Conservation (phyloP, 441 rosid species). For the Adansonia madagascariensis region DNA sequence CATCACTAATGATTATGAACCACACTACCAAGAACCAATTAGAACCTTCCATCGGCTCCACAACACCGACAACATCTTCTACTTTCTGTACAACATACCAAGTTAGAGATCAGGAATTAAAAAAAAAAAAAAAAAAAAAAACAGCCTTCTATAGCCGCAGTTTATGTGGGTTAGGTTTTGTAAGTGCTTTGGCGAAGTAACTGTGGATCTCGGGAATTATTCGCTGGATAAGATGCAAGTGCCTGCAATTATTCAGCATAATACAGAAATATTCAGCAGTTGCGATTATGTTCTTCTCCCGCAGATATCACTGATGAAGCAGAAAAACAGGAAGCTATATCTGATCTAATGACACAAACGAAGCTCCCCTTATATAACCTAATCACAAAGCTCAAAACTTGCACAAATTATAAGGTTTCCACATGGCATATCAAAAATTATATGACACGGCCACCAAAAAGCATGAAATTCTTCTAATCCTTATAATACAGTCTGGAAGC, state of each 20-base stretch:
- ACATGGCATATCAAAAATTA: too few species aligned
- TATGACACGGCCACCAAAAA: too few species aligned
- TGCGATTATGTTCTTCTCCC: background rate
- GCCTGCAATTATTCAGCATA: conserved; percentile 52
- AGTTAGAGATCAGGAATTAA: conserved; percentile 52
- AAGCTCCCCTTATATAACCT: background rate
- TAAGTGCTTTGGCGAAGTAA: conserved; percentile 76
- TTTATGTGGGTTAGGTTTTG: conserved; percentile 67
- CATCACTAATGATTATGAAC: conserved; percentile 36
- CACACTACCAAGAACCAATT: conserved; percentile 32
- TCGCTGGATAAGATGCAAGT: conserved; percentile 70
- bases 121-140: conserved; percentile 14
- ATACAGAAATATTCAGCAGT: background rate
- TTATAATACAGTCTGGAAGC: too few species aligned
- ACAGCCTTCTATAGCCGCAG: conserved; percentile 55
- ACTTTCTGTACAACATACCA: conserved; percentile 54
- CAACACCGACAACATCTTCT: conserved; percentile 38
- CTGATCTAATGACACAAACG: background rate
- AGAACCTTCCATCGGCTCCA: conserved; percentile 37
- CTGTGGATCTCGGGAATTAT: conserved; percentile 80
- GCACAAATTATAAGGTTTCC: too few species aligned
- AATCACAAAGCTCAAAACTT: too few species aligned
- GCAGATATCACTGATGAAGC: background rate
- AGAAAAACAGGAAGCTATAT: background rate
- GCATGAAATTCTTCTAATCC: too few species aligned